Evolutionary conservation across 2,329 filamentous ascomycete genomes (phyloP), one percentile per base, ranked within the genome.

Genomic region (Cladosporium sp.): DNA sequence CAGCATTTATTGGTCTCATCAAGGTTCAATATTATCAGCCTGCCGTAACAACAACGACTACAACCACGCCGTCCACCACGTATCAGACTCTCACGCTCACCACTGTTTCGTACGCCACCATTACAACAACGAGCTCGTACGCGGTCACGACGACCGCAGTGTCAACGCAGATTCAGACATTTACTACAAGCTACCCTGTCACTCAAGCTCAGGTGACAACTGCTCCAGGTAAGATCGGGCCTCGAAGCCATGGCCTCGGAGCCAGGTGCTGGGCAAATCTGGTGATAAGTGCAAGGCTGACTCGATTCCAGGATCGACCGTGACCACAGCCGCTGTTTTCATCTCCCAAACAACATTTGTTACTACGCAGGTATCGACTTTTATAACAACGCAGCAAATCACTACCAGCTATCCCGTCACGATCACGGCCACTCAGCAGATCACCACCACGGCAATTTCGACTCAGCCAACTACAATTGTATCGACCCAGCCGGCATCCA

Each of bases 381-480:
- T 17, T 12, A 17, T 54, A 2, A 28, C 37, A 25, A 40, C 45
- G 1, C 47, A 49, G 17, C 17, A 49, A 13, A 36, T 49, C 47
- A 49, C 47, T 8, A 49, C 50, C n/a, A 53, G 50, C 39, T 53
- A 53, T 24, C 50, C 50, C 1, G 50, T 53, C 17, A 53, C 50
- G 15, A 25, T 44, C 12, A 53, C 50, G 2, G 37, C 24, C 5
- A 53, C 50, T 10, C 49, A 39, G 37, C 37, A 32, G 24, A 37
- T 37, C 4, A 39, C 49, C 2, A 52, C 49, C 1, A 44, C 37
- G 1, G 25, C 28, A 1, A 28, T 48, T 20, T 48, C 44, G 4
- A 32, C 25, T 8, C 44, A 48, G 25, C 44, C 44, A 9, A 53
- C 37, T 5, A 53, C 53, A 6, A 34, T 40, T 9, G 22, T 49